These are phyloP conservation scores for Vicia sativa DNA, from an alignment of 306 rosid genomes.

Conservation along the genomic window DNA sequence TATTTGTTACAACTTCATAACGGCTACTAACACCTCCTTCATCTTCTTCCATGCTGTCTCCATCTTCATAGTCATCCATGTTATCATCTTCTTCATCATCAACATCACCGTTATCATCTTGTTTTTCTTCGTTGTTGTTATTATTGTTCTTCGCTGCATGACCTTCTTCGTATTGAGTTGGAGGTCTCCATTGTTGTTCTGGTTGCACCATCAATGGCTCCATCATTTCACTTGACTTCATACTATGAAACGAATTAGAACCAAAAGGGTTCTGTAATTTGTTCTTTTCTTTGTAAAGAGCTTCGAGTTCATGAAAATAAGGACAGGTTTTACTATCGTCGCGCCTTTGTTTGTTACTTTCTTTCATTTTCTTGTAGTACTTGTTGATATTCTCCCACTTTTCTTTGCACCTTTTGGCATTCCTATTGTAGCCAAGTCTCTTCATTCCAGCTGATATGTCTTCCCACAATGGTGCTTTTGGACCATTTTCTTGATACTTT, in stretches of 20 bases:
- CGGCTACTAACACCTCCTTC: constrained; percentile 25
- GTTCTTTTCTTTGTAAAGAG: constrained; percentile 61
- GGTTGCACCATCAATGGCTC: constrained; percentile 85
- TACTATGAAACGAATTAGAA: constrained; percentile 9
- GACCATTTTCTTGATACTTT: constrained; percentile 74
- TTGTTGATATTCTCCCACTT: constrained; percentile 98
- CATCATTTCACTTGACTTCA: constrained; percentile 43
- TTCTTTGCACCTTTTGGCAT: constrained; percentile 89
- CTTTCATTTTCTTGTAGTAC: constrained; percentile 89
- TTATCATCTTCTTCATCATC: constrained; percentile 28
- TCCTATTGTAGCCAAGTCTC: constrained; percentile 69
- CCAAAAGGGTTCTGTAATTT: constrained; percentile 36
- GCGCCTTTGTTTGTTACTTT: constrained; percentile 62
- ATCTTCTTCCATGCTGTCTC: constrained; percentile 47
- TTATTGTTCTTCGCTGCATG: neutral
- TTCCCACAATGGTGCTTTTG: constrained; percentile 88
- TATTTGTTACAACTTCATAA: constrained; percentile 54
- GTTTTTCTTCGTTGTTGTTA: constrained; percentile 34
- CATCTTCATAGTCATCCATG: constrained; percentile 60
- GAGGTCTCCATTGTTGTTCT: constrained; percentile 87
- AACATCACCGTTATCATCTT: constrained; percentile 39
- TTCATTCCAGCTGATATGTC: constrained; percentile 83
- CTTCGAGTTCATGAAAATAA: constrained; percentile 74
- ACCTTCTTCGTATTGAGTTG: constrained; percentile 35
- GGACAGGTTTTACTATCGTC: constrained; percentile 90